phyloP scores from a whole-genome alignment of 495 filamentous ascomycete genomes.

The Penicillium nucicola region DNA sequence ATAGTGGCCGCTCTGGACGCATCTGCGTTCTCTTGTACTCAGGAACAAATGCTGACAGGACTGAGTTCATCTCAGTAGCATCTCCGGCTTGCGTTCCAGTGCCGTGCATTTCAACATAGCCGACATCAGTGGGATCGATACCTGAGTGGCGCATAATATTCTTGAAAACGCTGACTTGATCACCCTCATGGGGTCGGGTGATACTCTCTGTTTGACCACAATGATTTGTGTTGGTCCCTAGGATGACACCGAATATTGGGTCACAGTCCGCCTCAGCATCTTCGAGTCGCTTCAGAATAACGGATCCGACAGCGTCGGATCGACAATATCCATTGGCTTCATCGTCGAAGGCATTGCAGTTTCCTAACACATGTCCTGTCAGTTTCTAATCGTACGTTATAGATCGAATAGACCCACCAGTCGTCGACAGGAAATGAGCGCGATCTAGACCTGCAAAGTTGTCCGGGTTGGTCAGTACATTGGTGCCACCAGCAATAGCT shows the following conservation, averaged over 20 bases:
- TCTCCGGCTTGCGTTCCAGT: slow-evolving; percentile 44
- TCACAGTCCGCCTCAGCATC: slow-evolving; percentile 46
- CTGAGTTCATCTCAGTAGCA: slow-evolving; percentile 21
- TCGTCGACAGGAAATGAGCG: slow-evolving; percentile 72
- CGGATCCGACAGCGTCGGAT: slow-evolving; percentile 49
- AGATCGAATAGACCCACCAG: slow-evolving; percentile 31
- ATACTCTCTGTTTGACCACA: slow-evolving; percentile 35
- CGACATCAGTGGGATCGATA: slow-evolving; percentile 16
- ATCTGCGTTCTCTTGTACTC: too few species aligned
- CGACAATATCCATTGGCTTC: slow-evolving; percentile 74
- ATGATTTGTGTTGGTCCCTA: slow-evolving; percentile 33
- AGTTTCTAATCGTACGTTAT: too few species aligned
- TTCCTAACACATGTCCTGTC: slow-evolving; percentile 8
- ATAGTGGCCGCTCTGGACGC: not conserved
- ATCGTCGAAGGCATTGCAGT: slow-evolving; percentile 73
- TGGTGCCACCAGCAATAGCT: slow-evolving; percentile 75
- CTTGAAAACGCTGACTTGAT: not conserved
- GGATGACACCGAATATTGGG: slow-evolving; percentile 36
- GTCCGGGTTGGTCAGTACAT: slow-evolving; percentile 74
- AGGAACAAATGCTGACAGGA: slow-evolving; percentile 22
- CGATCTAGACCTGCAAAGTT: slow-evolving; percentile 72
- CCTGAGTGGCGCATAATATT: too few species aligned
- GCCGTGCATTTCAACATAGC: slow-evolving; percentile 51
- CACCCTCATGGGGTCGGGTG: slow-evolving; percentile 43
- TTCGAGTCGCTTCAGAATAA: slow-evolving; percentile 41